phyloP scores from a whole-genome alignment of 768 basidiomycete genomes.

The Piloderma croceum region DNA sequence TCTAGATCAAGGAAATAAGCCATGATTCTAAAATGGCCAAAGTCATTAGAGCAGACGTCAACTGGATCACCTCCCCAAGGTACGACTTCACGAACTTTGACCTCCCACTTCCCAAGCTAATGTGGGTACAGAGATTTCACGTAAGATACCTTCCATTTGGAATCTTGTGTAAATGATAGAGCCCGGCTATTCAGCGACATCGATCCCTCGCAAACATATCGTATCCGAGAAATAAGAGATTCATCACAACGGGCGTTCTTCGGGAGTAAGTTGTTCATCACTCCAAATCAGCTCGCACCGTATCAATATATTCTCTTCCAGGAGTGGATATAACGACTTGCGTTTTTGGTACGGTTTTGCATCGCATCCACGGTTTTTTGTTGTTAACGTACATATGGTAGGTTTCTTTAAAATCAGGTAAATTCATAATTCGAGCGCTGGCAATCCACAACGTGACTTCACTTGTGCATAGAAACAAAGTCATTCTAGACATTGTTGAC shows the following conservation, averaged over 20 bases:
- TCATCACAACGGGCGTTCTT: constrained; percentile 59
- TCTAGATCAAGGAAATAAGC: constrained; percentile 69
- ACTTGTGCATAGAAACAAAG: constrained; percentile 38
- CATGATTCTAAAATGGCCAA: constrained; percentile 74
- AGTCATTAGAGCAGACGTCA: constrained; percentile 69
- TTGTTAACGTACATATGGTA: constrained; percentile 19
- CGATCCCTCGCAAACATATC: constrained; percentile 69
- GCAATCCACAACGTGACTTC: too few species aligned
- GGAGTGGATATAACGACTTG: constrained; percentile 60
- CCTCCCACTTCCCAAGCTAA: not conserved
- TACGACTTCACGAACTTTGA: constrained; percentile 16
- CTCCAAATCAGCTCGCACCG: not conserved
- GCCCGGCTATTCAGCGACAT: constrained; percentile 52
- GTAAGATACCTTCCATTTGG: constrained; percentile 33
- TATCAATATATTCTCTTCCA: constrained; percentile 19
- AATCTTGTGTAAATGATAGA: too few species aligned
- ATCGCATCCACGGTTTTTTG: not conserved
- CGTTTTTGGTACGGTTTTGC: constrained; percentile 57
- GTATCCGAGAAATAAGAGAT: constrained; percentile 59
- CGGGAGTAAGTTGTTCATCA: constrained; percentile 50
- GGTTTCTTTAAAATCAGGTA: constrained; percentile 80
- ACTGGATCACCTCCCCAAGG: constrained; percentile 77
- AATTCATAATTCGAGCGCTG: constrained; percentile 6
- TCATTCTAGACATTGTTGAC: constrained; percentile 72
- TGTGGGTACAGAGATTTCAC: constrained; percentile 58